Conservation (phyloP, 768 basidiomycete species). For the Tricholoma saponaceum region DNA sequence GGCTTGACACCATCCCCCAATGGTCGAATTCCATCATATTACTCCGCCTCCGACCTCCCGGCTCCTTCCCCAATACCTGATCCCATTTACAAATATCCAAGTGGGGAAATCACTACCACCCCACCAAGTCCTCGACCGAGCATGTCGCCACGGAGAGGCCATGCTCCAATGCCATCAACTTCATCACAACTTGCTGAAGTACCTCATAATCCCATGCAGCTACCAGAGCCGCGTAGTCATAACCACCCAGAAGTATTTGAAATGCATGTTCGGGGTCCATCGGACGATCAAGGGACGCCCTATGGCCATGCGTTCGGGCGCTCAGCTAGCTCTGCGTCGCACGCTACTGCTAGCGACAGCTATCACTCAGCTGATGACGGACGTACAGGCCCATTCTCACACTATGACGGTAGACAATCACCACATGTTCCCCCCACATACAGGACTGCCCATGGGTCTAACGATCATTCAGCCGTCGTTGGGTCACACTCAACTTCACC, state of each 20-base stretch:
- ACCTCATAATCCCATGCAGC: conserved; percentile 8
- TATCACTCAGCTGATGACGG: conserved; percentile 30
- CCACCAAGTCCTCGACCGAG: conserved; percentile 39
- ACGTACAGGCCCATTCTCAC: neutral
- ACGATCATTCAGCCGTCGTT: conserved; percentile 19
- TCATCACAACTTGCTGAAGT: conserved; percentile 15
- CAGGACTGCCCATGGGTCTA: conserved; percentile 26
- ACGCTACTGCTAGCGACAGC: conserved; percentile 41
- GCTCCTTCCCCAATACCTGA: conserved; percentile 56
- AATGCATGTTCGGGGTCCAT: conserved; percentile 34
- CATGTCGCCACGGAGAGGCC: conserved; percentile 17
- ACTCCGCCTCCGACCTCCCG: conserved; percentile 66
- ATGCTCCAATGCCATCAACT: conserved; percentile 24
- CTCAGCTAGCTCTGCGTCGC: conserved; percentile 38
- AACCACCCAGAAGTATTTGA: conserved; percentile 26
- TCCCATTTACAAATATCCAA: conserved; percentile 41
- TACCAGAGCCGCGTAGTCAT: conserved; percentile 4
- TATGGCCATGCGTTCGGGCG: conserved; percentile 21
- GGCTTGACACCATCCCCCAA: conserved; percentile 32
- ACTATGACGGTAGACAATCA: conserved; percentile 14
- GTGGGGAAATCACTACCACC: conserved; percentile 42
- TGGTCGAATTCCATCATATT: conserved; percentile 46
- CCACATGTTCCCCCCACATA: neutral
- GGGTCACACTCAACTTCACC: conserved; percentile 17
- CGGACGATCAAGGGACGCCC: conserved; percentile 12